phyloP scores from a whole-genome alignment of 2,329 filamentous ascomycete genomes.

The Claviceps sp. region DNA sequence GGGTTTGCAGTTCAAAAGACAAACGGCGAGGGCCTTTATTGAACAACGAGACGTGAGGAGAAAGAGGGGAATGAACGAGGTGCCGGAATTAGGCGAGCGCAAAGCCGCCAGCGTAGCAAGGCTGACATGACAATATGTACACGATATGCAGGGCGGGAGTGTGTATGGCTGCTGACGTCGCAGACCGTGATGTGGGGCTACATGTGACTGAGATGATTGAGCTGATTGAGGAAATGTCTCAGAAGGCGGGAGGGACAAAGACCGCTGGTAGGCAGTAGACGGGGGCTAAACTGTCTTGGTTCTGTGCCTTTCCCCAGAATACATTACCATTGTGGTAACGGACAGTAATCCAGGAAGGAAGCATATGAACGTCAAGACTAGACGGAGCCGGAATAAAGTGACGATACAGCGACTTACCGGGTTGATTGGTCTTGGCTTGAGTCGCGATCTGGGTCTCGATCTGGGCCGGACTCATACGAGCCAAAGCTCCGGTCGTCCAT shows the following conservation, averaged over 20 bases:
- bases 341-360: background rate
- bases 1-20: background rate
- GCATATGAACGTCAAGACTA: background rate
- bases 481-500: constrained; percentile 19
- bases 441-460: constrained; percentile 21
- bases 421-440: constrained; percentile 11
- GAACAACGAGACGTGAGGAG: too few species aligned
- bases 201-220: background rate
- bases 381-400: background rate
- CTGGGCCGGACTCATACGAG: constrained; percentile 20
- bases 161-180: background rate
- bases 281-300: too few species aligned
- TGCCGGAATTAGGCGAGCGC: background rate
- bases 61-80: too few species aligned
- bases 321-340: background rate
- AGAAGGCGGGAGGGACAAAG: background rate
- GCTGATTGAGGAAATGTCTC: background rate
- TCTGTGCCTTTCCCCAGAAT: too few species aligned
- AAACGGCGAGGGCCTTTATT: background rate
- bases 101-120: background rate
- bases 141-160: too few species aligned
- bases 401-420: background rate
- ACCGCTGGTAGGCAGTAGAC: background rate
- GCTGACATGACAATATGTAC: background rate
- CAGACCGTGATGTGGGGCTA: background rate